These are phyloP conservation scores for Coffea humblotiana DNA, from an alignment of 305 asterid species.

Conservation along the genomic window DNA sequence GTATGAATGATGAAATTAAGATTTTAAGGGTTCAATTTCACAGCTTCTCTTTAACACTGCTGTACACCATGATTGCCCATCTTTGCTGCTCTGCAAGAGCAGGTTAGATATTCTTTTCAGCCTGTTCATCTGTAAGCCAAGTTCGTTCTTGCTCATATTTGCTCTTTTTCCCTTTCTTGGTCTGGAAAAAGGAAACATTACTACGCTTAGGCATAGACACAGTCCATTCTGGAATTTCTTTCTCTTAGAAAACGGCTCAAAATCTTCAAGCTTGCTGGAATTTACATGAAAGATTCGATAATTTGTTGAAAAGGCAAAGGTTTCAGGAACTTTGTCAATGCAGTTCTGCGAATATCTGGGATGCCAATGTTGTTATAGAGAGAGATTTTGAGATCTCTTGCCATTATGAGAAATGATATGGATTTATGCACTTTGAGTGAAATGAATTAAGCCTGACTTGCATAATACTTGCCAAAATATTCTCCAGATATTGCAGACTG, in stretches of 20 bases:
- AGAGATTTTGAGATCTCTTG: too few relatives aligned
- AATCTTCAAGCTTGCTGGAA: not conserved
- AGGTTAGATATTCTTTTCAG: not conserved
- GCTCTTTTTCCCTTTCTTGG: not conserved
- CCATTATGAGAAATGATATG: too few relatives aligned
- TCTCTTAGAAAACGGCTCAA: not conserved
- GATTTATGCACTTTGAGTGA: too few relatives aligned
- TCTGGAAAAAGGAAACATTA: not conserved
- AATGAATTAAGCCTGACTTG: too few relatives aligned
- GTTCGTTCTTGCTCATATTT: not conserved
- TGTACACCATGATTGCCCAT: not conserved
- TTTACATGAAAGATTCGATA: not conserved
- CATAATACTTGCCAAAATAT: too few relatives aligned
- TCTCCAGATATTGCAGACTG: too few relatives aligned
- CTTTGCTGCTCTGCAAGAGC: not conserved
- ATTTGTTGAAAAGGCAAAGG: not conserved
- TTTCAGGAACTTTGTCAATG: too few relatives aligned
- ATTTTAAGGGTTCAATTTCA: not conserved
- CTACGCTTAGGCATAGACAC: too few relatives aligned
- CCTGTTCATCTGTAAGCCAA: not conserved
- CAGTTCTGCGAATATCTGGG: too few relatives aligned
- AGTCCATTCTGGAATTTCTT: not conserved
- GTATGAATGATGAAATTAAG: too few relatives aligned
- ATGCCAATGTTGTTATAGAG: too few relatives aligned
- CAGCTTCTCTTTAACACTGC: not conserved